Base-by-base conservation (phyloP, 2,329 filamentous ascomycete genomes). In the Uncinocarpus reesii region DNA sequence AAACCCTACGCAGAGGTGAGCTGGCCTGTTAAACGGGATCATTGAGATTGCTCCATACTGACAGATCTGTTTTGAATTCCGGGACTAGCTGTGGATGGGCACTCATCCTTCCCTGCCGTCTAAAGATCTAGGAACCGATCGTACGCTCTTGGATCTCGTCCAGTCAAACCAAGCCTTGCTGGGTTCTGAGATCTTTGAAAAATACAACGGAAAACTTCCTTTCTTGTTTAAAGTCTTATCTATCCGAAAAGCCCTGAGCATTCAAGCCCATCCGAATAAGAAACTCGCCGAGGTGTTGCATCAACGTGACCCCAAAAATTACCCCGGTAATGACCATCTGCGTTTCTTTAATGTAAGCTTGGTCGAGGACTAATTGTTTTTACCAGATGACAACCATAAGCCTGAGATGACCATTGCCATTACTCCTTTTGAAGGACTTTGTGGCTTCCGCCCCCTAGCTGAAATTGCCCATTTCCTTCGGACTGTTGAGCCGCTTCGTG, bases 331-430 rank as follows among this genome's bases (percentile, higher is more conserved):
- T n/a, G n/a, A n/a, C n/a, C n/a, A n/a, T n/a, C n/a, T n/a, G n/a
- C n/a, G n/a, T n/a, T 64, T 53, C 57, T 23, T 7, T 41, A 15
- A n/a, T 11, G 1, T n/a, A 35, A 34, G n/a, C n/a, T n/a, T n/a
- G n/a, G n/a, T n/a, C n/a, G n/a, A 31, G 24, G 7, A 15, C 16
- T 34, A 31, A 41, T 13, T 16, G 20, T 16, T 35, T 26, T 21
- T 56, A 31, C 10, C 34, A 67, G 88, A 98, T 73, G 90, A 96
- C 72, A 98, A 98, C 71, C 92, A 98, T 75, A 98, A 98, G 71
- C 92, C 92, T 28, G 92, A 98, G 70, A 98, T 98, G 92, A 89
- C 92, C 53, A 95, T 98, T 65, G 92, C 92, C 53, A 83, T 98
- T 60, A 96, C 92, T 1, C 83, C 87, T 0, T 98, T 98, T 57